phyloP scores from a whole-genome alignment of 306 rosid genomes.

The Vigna mungo region DNA sequence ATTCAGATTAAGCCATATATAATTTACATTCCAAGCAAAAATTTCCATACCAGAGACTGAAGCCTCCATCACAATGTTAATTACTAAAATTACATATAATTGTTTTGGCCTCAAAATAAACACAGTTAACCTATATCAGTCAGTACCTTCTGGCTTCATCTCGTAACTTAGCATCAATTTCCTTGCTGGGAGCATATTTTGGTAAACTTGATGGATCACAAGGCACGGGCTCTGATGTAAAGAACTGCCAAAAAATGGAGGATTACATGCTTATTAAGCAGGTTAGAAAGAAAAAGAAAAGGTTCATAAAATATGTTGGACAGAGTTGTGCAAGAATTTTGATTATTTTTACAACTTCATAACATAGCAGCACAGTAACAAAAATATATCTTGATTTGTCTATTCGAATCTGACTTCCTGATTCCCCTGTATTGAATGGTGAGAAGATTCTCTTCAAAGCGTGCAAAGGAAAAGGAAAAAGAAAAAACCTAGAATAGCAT shows the following conservation, averaged over 20 bases:
- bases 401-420: conserved; percentile 22
- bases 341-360: conserved; percentile 27
- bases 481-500: not conserved
- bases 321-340: conserved; percentile 10
- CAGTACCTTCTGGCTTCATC: conserved; percentile 82
- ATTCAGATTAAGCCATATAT: conserved; percentile 20
- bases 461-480: not conserved
- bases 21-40: conserved; percentile 17
- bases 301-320: conserved; percentile 18
- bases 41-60: conserved; percentile 27
- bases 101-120: conserved; percentile 29
- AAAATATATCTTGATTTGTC: conserved; percentile 18
- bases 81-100: conserved; percentile 3
- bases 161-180: conserved; percentile 86
- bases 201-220: conserved; percentile 95
- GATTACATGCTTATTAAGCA: conserved; percentile 35
- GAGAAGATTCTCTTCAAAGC: conserved; percentile 22
- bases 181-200: conserved; percentile 92
- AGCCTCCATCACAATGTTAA: conserved; percentile 13
- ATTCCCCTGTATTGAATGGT: conserved; percentile 24
- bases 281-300: conserved; percentile 26
- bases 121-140: conserved; percentile 25
- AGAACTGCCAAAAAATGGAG: conserved; percentile 62
- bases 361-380: conserved; percentile 6
- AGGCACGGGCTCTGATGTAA: conserved; percentile 77